These are phyloP conservation scores for Diaporthe sp. DNA, from an alignment of 2,329 filamentous ascomycete genomes.

Conservation along the genomic window DNA sequence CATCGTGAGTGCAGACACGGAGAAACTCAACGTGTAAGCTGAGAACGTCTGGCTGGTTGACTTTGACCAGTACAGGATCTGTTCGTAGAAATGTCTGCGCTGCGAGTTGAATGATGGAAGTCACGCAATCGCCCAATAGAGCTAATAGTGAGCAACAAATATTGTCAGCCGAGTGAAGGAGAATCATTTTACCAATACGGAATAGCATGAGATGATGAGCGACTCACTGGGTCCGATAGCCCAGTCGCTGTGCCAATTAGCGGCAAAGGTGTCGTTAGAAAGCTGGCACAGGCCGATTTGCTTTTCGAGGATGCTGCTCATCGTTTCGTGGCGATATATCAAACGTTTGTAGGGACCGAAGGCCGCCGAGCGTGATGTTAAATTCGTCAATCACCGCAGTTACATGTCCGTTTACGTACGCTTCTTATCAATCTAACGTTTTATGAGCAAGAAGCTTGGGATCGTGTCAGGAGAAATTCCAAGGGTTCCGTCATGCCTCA, in stretches of 20 bases:
- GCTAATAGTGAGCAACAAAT: slow-evolving; percentile 18
- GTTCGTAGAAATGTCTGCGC: slow-evolving; percentile 38
- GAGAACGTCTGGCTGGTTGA: slow-evolving; percentile 39
- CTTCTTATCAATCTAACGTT: too few species aligned
- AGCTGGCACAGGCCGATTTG: slow-evolving; percentile 37
- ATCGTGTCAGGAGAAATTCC: too few species aligned
- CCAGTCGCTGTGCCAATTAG: slow-evolving; percentile 38
- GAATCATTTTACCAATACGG: background rate
- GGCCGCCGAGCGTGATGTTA: too few species aligned
- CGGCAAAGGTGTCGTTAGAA: slow-evolving; percentile 35
- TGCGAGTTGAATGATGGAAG: slow-evolving; percentile 40
- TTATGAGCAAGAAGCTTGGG: too few species aligned
- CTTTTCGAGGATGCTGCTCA: slow-evolving; percentile 34
- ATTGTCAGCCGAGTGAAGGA: background rate
- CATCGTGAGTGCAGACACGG: slow-evolving; percentile 36
- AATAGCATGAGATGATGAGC: background rate
- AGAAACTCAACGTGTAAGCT: slow-evolving; percentile 43
- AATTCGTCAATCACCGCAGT: too few species aligned
- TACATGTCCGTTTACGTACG: too few species aligned
- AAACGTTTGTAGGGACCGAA: too few species aligned
- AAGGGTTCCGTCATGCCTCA: too few species aligned
- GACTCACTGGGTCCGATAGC: slow-evolving; percentile 36
- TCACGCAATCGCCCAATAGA: slow-evolving; percentile 39
- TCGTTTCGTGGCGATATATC: background rate
- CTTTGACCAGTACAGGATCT: slow-evolving; percentile 32